These are phyloP conservation scores for Xerocomus amazonicus DNA, from an alignment of 1,284 basidiomycete species.

Conservation along the genomic window DNA sequence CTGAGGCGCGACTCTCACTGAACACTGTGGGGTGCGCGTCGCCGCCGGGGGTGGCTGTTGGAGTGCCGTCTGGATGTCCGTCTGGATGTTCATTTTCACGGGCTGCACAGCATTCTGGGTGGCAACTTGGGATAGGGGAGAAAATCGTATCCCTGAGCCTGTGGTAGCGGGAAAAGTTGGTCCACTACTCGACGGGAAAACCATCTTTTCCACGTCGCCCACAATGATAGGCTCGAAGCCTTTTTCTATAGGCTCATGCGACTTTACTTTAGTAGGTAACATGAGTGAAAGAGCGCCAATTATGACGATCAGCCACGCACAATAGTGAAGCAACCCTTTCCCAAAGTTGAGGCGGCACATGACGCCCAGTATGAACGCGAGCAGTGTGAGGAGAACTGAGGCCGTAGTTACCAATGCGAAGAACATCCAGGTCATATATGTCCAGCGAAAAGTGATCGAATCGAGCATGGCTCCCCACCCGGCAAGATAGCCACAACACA, in stretches of 20 bases:
- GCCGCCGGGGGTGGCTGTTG: constrained; percentile 1
- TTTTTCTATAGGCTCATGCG: constrained; percentile 47
- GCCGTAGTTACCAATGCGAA: constrained; percentile 61
- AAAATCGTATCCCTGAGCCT: constrained; percentile 38
- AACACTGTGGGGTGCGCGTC: neutral
- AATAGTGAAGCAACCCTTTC: constrained; percentile 62
- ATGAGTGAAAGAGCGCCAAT: neutral
- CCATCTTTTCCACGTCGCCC: constrained; percentile 56
- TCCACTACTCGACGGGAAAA: constrained; percentile 54
- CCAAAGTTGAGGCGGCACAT: constrained; percentile 71
- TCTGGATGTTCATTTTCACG: constrained; percentile 1
- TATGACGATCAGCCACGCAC: constrained; percentile 41
- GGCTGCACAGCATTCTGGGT: constrained; percentile 36
- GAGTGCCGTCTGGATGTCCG: neutral
- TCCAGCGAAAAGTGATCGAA: constrained; percentile 69
- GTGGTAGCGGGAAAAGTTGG: constrained; percentile 55
- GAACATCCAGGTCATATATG: constrained; percentile 69
- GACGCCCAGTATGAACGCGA: constrained; percentile 57
- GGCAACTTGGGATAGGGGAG: constrained; percentile 42
- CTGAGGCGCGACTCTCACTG: no score
- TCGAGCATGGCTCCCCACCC: constrained; percentile 73
- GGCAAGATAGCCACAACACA: constrained; percentile 57
- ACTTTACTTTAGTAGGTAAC: constrained; percentile 44
- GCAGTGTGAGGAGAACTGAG: constrained; percentile 55
- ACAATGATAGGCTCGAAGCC: constrained; percentile 41